These are phyloP conservation scores for Xylariaceae sp. DNA, from an alignment of 2,329 filamentous ascomycete species.

Conservation along the genomic window DNA sequence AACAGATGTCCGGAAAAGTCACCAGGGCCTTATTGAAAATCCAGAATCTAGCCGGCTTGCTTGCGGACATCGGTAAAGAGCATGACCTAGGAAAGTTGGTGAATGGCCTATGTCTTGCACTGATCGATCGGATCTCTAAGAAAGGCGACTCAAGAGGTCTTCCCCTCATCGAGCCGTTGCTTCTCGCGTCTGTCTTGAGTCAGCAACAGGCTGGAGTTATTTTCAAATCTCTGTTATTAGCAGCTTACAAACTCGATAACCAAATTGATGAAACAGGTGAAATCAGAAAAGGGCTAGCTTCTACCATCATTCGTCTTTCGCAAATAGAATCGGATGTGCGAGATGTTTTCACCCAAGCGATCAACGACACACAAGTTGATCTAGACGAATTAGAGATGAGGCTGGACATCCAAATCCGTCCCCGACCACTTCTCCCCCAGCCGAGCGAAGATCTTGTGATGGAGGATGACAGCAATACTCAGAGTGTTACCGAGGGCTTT, in stretches of 20 bases:
- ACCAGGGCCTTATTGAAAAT: constrained; percentile 65
- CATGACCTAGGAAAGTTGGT: constrained; percentile 67
- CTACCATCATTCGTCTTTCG: constrained; percentile 62
- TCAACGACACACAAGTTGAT: constrained; percentile 65
- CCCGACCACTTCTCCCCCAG: constrained; percentile 47
- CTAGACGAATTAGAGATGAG: constrained; percentile 71
- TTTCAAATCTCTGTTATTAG: constrained; percentile 61
- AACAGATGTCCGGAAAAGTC: constrained; percentile 65
- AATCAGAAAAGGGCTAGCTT: constrained; percentile 60
- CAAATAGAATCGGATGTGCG: constrained; percentile 56
- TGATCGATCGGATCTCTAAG: constrained; percentile 58
- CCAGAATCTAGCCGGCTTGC: constrained; percentile 53
- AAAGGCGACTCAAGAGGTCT: constrained; percentile 56
- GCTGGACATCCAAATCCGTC: constrained; percentile 65
- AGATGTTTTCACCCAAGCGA: constrained; percentile 60
- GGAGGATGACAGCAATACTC: constrained; percentile 28
- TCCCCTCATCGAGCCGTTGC: constrained; percentile 56
- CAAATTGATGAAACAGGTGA: constrained; percentile 51
- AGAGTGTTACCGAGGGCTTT: constrained; percentile 24
- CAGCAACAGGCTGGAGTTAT: constrained; percentile 61
- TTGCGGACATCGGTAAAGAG: constrained; percentile 59
- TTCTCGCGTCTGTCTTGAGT: constrained; percentile 57
- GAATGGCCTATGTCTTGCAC: constrained; percentile 64
- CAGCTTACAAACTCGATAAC: constrained; percentile 55
- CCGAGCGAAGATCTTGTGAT: constrained; percentile 50